phyloP scores from a whole-genome alignment of 2,329 filamentous ascomycete species.

The Hirsutella rhossiliensis region DNA sequence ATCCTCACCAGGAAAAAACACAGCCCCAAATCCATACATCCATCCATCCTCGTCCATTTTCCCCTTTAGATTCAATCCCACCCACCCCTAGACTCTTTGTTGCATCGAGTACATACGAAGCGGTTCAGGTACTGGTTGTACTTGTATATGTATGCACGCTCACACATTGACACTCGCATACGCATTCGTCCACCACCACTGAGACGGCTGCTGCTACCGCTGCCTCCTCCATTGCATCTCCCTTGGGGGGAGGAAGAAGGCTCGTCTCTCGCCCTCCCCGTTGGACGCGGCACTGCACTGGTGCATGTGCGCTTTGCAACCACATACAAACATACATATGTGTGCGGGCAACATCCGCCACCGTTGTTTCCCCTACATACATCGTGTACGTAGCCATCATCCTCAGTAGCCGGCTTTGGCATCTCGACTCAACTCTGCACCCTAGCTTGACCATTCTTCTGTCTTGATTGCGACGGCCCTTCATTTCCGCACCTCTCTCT shows the following conservation, averaged over 20 bases:
- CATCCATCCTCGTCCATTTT: constrained; percentile 1
- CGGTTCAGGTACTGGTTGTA: background rate
- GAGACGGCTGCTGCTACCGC: background rate
- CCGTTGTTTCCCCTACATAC: too few species aligned
- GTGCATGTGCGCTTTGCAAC: too few species aligned
- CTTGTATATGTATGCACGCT: background rate
- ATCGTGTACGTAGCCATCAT: too few species aligned
- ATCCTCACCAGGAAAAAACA: too few species aligned
- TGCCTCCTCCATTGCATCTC: background rate
- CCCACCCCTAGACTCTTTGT: constrained; percentile 1
- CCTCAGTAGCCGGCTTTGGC: too few species aligned
- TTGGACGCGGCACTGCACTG: too few species aligned
- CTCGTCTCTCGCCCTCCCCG: too few species aligned
- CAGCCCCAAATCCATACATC: too few species aligned
- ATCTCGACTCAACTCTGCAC: too few species aligned
- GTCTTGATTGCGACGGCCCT: too few species aligned
- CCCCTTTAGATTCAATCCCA: constrained; percentile 7
- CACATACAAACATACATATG: constrained; percentile 2
- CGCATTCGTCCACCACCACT: background rate
- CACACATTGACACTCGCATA: background rate
- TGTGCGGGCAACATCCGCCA: constrained; percentile 1
- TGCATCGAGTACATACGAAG: background rate
- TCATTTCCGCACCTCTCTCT: background rate
- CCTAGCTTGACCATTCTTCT: too few species aligned
- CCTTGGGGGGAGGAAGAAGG: background rate